These are phyloP conservation scores for Tillandsia fasciculata DNA, from an alignment of 176 grass and related monocot genomes.

Conservation along the genomic window DNA sequence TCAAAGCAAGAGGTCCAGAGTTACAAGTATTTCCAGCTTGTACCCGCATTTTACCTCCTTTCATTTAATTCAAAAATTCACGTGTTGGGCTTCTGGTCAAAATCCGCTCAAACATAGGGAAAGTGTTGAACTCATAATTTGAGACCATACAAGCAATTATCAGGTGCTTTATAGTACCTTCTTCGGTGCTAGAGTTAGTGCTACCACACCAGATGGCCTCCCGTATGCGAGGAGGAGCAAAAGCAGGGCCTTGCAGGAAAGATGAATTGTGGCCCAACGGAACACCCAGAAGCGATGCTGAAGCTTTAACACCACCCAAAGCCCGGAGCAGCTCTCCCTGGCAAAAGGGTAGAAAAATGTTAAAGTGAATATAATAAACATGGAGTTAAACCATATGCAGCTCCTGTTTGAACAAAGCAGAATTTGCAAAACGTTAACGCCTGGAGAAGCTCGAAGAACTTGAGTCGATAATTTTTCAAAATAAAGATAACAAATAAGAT, in stretches of 20 bases:
- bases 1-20: no score
- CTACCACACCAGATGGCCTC: constrained; percentile 99
- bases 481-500: no score
- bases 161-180: constrained; percentile 33
- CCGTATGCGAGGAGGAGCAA: constrained; percentile 93
- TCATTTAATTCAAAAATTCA: no score
- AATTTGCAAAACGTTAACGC: not conserved
- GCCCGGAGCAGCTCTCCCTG: constrained; percentile 78
- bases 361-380: not conserved
- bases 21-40: no score
- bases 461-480: no score
- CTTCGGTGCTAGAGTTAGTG: constrained; percentile 93
- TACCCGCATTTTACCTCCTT: no score
- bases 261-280: constrained; percentile 97
- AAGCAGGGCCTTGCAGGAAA: constrained; percentile 91
- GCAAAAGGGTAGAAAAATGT: constrained; percentile 8
- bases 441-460: no score
- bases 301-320: constrained; percentile 60
- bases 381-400: not conserved
- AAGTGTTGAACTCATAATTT: no score
- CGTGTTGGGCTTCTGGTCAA: no score
- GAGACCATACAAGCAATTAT: not conserved
- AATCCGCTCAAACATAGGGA: no score
- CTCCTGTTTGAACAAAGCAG: not conserved
- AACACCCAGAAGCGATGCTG: constrained; percentile 67